Percentiles rank a stretch among this genome's conserved stretches.
These are phyloP conservation scores for Kodamaea suecica DNA, from an alignment of 1,139 yeast species.

Conservation along the genomic window DNA sequence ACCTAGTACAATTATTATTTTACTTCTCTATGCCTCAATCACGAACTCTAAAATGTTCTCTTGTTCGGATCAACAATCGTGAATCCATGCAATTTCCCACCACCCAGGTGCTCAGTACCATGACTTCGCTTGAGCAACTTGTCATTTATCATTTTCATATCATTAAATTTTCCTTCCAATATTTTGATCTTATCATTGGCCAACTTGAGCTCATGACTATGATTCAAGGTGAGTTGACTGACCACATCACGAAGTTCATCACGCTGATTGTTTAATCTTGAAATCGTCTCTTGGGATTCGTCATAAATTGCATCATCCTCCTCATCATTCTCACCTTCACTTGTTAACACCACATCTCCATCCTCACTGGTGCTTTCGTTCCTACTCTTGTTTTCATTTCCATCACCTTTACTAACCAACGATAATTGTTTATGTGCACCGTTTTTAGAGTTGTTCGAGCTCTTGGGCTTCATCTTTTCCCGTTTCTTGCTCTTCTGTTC, in stretches of 20 bases:
- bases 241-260: conserved; percentile 59
- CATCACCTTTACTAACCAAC: conserved; percentile 16
- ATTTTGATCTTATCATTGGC: conserved; percentile 44
- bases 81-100: conserved; percentile 45
- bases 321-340: conserved; percentile 12
- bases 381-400: conserved; percentile 6
- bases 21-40: too few species aligned
- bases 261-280: conserved; percentile 47
- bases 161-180: conserved; percentile 39
- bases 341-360: conserved; percentile 7
- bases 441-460: conserved; percentile 7
- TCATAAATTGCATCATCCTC: conserved; percentile 14
- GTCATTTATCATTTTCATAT: conserved; percentile 34
- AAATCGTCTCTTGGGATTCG: conserved; percentile 29
- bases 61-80: conserved; percentile 40
- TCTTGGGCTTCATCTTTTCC: conserved; percentile 4
- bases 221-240: conserved; percentile 34
- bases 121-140: conserved; percentile 29
- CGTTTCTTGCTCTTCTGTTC: conserved; percentile 24
- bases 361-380: conserved; percentile 4
- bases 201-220: conserved; percentile 34
- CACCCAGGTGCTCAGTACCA: conserved; percentile 13
- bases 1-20: too few species aligned
- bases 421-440: conserved; percentile 22
- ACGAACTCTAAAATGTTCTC: conserved; percentile 10